A percentile compares a stretch with the other conserved stretches of the same genome.
phyloP scores from a whole-genome alignment of 148 eudicot species.

The Polygonum aviculare region DNA sequence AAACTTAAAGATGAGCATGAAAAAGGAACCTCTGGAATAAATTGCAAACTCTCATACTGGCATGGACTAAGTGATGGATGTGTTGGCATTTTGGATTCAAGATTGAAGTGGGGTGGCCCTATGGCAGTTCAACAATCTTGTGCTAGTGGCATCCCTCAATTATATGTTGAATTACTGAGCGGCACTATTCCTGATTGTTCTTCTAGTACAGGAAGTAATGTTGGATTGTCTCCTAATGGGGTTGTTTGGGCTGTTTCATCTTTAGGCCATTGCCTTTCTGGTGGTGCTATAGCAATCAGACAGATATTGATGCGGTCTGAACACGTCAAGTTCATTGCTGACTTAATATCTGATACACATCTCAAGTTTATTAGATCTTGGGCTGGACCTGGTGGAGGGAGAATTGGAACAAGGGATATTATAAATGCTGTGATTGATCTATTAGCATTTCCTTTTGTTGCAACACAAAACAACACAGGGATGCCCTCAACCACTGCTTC shows the following conservation, averaged over 20 bases:
- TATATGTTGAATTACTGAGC: slow-evolving; percentile 56
- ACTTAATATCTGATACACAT: slow-evolving; percentile 66
- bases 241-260: slow-evolving; percentile 88
- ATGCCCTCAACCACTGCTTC: slow-evolving; percentile 87
- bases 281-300: slow-evolving; percentile 66
- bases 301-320: slow-evolving; percentile 68
- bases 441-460: slow-evolving; percentile 96
- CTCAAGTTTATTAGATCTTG: slow-evolving; percentile 61
- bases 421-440: slow-evolving; percentile 78
- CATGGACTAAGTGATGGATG: slow-evolving; percentile 90
- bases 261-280: slow-evolving; percentile 80
- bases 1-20: slow-evolving; percentile 29
- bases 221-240: slow-evolving; percentile 80
- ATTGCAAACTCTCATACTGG: slow-evolving; percentile 70
- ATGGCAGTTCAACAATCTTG: slow-evolving; percentile 83
- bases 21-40: slow-evolving; percentile 19
- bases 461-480: slow-evolving; percentile 63
- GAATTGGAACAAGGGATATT: slow-evolving; percentile 52
- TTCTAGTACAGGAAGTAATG: slow-evolving; percentile 28
- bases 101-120: slow-evolving; percentile 87
- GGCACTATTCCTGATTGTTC: slow-evolving; percentile 27
- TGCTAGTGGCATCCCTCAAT: slow-evolving; percentile 94
- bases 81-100: slow-evolving; percentile 73
- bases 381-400: slow-evolving; percentile 90
- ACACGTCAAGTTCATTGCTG: slow-evolving; percentile 53